Evolutionary conservation across 2,329 filamentous ascomycete genomes (phyloP).

Genomic region (Diplodia sapinea): DNA sequence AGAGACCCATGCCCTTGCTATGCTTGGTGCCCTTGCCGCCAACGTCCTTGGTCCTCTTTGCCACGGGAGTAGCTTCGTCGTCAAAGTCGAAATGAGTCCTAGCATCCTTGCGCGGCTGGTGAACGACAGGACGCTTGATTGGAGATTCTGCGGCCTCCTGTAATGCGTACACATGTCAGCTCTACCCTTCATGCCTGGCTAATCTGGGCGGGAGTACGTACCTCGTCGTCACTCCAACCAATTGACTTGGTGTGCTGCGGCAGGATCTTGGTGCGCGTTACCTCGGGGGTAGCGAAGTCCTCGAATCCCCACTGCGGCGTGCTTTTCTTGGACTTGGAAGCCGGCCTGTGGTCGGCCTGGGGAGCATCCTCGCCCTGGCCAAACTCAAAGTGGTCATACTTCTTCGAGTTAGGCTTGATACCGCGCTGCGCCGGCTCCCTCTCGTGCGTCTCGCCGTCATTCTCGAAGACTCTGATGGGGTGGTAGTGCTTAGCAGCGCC

Average conservation of each 20-base stretch:
- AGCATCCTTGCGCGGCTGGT: slow-evolving; percentile 77
- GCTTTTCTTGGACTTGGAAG: slow-evolving; percentile 59
- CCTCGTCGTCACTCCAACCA: slow-evolving; percentile 75
- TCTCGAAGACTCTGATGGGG: slow-evolving; percentile 63
- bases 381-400: slow-evolving; percentile 87
- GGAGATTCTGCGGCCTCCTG: slow-evolving; percentile 58
- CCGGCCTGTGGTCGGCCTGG: slow-evolving; percentile 36
- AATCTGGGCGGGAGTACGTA: slow-evolving; percentile 37
- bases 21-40: slow-evolving; percentile 57
- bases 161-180: slow-evolving; percentile 10
- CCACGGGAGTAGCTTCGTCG: slow-evolving; percentile 71
- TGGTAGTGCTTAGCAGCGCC: slow-evolving; percentile 59
- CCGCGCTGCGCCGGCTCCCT: slow-evolving; percentile 50
- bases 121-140: slow-evolving; percentile 62
- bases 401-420: slow-evolving; percentile 73
- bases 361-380: slow-evolving; percentile 63
- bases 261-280: slow-evolving; percentile 68
- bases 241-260: slow-evolving; percentile 76
- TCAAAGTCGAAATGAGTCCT: slow-evolving; percentile 83
- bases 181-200: background rate
- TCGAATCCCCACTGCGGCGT: slow-evolving; percentile 84
- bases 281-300: slow-evolving; percentile 84
- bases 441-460: slow-evolving; percentile 54
- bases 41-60: slow-evolving; percentile 49
- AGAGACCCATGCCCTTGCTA: slow-evolving; percentile 73